Evolutionary conservation across 2,329 filamentous ascomycete species (phyloP).

Genomic region (Cucurbitaria berberidis): DNA sequence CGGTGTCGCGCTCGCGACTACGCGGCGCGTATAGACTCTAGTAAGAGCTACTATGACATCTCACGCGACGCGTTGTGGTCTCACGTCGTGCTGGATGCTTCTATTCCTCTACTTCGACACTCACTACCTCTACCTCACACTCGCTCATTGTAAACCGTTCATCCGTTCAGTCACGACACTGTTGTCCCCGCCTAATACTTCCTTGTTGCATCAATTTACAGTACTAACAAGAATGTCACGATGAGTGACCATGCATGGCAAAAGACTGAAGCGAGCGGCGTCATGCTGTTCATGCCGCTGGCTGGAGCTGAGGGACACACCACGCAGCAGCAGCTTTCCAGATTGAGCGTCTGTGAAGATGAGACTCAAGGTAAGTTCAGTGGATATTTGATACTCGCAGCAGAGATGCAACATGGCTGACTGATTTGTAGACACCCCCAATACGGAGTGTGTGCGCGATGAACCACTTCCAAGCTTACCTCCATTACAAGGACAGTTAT

Average conservation of each 20-base stretch:
- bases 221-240: not conserved
- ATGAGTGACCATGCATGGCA: not conserved
- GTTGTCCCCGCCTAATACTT: not conserved
- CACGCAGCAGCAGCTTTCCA: not conserved
- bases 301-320: not conserved
- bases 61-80: not conserved
- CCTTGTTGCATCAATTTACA: not conserved
- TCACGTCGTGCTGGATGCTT: not conserved
- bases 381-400: not conserved
- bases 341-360: not conserved
- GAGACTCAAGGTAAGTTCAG: not conserved
- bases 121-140: not conserved
- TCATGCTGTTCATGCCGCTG: not conserved
- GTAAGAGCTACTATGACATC: not conserved
- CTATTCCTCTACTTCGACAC: too few species aligned
- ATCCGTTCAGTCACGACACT: not conserved
- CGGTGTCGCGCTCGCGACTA: not conserved
- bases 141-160: not conserved
- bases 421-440: not conserved
- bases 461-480: too few species aligned
- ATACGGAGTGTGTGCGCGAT: too few species aligned
- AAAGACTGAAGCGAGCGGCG: not conserved
- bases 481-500: too few species aligned
- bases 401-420: not conserved
- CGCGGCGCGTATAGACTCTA: not conserved